phyloP scores from a whole-genome alignment of 2,329 filamentous ascomycete species.

The Ceratocystis cacaofunesta region DNA sequence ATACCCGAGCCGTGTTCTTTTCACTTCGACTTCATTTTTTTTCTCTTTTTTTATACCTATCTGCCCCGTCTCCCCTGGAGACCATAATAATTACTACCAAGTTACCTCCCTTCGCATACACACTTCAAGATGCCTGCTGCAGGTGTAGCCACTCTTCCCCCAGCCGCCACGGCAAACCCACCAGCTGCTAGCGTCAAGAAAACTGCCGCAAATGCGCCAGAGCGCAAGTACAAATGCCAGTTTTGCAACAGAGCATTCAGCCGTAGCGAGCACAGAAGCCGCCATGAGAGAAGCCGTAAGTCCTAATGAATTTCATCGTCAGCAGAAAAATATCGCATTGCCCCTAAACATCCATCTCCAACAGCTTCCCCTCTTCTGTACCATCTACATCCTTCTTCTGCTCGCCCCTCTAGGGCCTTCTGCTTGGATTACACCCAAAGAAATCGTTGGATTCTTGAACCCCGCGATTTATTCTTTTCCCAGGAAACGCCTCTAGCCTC shows the following conservation, averaged over 20 bases:
- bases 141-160: constrained; percentile 52
- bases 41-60: not conserved
- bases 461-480: not conserved
- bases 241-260: constrained; percentile 97
- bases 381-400: not conserved
- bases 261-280: constrained; percentile 87
- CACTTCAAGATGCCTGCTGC: constrained; percentile 51
- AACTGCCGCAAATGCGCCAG: constrained; percentile 37
- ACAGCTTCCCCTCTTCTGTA: too few relatives aligned
- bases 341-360: too few relatives aligned
- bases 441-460: not conserved
- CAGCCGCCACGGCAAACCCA: constrained; percentile 60
- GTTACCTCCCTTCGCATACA: constrained; percentile 20
- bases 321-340: too few relatives aligned
- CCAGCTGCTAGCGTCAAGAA: constrained; percentile 32
- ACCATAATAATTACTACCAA: not conserved
- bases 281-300: constrained; percentile 97
- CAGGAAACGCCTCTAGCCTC: constrained; percentile 3
- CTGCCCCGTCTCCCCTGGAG: not conserved
- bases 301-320: constrained; percentile 25
- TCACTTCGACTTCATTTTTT: not conserved
- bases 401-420: constrained; percentile 7
- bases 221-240: constrained; percentile 99
- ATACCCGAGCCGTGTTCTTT: constrained; percentile 5
- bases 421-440: not conserved